Percentiles rank a stretch among this genome's conserved stretches.
Conservation (phyloP, 768 basidiomycete genomes). For the Gymnopilus dilepis region DNA sequence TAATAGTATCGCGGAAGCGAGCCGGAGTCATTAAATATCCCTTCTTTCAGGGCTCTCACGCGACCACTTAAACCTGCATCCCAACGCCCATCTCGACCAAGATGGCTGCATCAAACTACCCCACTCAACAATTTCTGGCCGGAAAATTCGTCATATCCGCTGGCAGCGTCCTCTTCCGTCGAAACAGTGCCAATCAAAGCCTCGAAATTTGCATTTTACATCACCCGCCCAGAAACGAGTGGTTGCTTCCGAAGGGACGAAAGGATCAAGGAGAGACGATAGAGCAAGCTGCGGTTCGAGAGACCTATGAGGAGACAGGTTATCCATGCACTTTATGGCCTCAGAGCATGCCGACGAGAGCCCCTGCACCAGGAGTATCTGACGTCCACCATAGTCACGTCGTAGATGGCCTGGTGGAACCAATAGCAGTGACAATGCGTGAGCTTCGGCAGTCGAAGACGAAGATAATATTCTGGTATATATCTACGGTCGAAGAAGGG, state of each 20-base stretch:
- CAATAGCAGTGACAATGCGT: conserved; percentile 38
- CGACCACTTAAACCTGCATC: background rate
- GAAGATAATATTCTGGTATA: conserved; percentile 59
- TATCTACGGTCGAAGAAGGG: conserved; percentile 39
- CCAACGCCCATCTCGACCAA: background rate
- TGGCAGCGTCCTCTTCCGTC: conserved; percentile 45
- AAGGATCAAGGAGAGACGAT: conserved; percentile 62
- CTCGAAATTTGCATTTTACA: conserved; percentile 48
- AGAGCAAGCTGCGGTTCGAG: conserved; percentile 56
- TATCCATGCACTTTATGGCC: conserved; percentile 58
- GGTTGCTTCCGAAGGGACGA: conserved; percentile 64
- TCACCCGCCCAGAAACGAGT: conserved; percentile 31
- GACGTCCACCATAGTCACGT: conserved; percentile 29
- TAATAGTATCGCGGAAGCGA: conserved; percentile 11
- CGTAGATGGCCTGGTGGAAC: conserved; percentile 35
- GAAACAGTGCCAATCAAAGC: conserved; percentile 1
- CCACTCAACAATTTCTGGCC: conserved; percentile 32
- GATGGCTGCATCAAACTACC: conserved; percentile 28
- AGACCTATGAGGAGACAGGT: conserved; percentile 72
- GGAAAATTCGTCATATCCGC: conserved; percentile 46
- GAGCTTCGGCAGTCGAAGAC: conserved; percentile 23
- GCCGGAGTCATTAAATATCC: conserved; percentile 5
- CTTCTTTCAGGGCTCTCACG: background rate
- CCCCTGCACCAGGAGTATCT: conserved; percentile 52
- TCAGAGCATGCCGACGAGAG: conserved; percentile 57